These are phyloP conservation scores for Camelina neglecta DNA, from an alignment of 345 rosid genomes.

Conservation along the genomic window DNA sequence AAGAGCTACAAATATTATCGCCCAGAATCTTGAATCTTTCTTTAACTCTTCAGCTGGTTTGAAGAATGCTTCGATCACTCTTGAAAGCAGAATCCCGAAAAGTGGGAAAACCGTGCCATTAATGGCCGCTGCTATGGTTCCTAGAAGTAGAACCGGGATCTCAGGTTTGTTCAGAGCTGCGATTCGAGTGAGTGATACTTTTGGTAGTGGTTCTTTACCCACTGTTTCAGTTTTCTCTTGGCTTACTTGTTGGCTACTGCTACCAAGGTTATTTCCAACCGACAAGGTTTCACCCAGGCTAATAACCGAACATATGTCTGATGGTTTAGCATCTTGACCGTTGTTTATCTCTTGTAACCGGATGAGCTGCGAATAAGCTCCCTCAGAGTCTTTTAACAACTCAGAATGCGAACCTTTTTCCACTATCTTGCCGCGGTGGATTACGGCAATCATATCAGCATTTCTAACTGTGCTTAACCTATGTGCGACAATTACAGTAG, in stretches of 20 bases:
- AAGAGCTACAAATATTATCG: slow-evolving; percentile 60
- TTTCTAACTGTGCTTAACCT: slow-evolving; percentile 77
- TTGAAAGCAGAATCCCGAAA: slow-evolving; percentile 62
- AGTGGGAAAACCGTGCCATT: slow-evolving; percentile 65
- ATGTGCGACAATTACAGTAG: slow-evolving; percentile 88
- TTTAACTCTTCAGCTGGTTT: slow-evolving; percentile 57
- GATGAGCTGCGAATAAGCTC: slow-evolving; percentile 83
- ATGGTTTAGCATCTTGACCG: slow-evolving; percentile 11
- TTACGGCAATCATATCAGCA: slow-evolving; percentile 77
- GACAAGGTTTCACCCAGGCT: slow-evolving; percentile 30
- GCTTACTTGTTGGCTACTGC: slow-evolving; percentile 38
- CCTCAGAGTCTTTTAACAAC: slow-evolving; percentile 63
- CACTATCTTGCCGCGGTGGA: slow-evolving; percentile 77
- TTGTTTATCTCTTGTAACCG: slow-evolving; percentile 62
- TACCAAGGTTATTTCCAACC: slow-evolving; percentile 40
- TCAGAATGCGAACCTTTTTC: slow-evolving; percentile 81
- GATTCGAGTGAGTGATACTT: slow-evolving; percentile 56
- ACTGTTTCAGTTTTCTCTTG: slow-evolving; percentile 33
- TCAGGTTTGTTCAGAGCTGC: slow-evolving; percentile 76
- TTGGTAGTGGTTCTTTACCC: slow-evolving; percentile 26
- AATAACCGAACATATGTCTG: slow-evolving; percentile 1
- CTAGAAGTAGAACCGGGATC: slow-evolving; percentile 59
- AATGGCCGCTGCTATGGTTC: slow-evolving; percentile 55
- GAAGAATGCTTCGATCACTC: slow-evolving; percentile 60
- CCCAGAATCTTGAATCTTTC: slow-evolving; percentile 64